A percentile compares a stretch with the other conserved stretches of the same genome.
Evolutionary conservation across 257 asterid genomes (phyloP).

Genomic region (Solanum phureja): DNA sequence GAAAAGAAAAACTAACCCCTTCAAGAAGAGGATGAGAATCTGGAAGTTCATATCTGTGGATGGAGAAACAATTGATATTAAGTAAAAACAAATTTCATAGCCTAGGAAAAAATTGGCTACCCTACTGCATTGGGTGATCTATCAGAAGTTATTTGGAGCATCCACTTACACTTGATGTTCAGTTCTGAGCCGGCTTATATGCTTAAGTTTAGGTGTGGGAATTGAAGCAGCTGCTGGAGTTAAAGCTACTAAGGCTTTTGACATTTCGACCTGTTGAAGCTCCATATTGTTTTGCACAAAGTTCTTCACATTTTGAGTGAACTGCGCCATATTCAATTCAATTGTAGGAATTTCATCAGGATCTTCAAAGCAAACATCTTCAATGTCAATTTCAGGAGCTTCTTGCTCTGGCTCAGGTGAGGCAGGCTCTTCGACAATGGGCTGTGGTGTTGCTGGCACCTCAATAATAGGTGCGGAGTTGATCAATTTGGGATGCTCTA

Average conservation of each 20-base stretch:
- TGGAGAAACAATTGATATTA: slow-evolving; percentile 15
- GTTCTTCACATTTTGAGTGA: slow-evolving; percentile 67
- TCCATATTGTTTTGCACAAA: slow-evolving; percentile 53
- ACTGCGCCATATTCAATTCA: slow-evolving; percentile 70
- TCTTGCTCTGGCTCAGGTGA: slow-evolving; percentile 53
- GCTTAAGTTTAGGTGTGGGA: slow-evolving; percentile 85
- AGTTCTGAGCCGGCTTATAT: slow-evolving; percentile 84
- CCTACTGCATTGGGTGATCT: not conserved
- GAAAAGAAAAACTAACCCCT: slow-evolving; percentile 43
- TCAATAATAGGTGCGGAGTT: slow-evolving; percentile 21
- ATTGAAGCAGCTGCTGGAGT: slow-evolving; percentile 81
- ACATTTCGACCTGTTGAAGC: slow-evolving; percentile 59
- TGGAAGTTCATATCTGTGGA: slow-evolving; percentile 87
- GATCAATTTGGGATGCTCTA: slow-evolving; percentile 18
- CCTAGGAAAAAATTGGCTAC: not conserved
- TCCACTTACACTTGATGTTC: slow-evolving; percentile 93
- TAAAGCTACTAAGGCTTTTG: slow-evolving; percentile 83
- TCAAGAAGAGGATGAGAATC: slow-evolving; percentile 80
- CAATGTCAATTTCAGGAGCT: slow-evolving; percentile 48
- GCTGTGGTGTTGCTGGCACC: slow-evolving; percentile 30
- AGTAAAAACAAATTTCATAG: not conserved
- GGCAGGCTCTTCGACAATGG: slow-evolving; percentile 55
- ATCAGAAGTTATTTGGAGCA: not conserved
- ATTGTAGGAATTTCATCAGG: slow-evolving; percentile 84
- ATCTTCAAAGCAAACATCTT: slow-evolving; percentile 44